Conservation (phyloP, 2,329 filamentous ascomycete genomes). For the Diaporthe australafricana region DNA sequence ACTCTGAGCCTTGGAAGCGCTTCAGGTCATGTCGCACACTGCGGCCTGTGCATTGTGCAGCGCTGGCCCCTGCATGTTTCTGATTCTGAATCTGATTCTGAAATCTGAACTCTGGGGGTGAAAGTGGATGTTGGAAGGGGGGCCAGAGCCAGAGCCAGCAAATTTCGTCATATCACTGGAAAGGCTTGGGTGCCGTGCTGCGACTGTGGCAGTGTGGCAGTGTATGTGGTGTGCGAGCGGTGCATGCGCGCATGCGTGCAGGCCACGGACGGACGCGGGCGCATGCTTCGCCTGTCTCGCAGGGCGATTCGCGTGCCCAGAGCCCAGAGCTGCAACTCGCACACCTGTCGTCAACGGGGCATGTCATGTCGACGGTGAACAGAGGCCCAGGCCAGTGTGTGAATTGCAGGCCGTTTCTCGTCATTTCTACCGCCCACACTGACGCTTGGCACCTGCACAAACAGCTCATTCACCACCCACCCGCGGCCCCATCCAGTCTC, state of each 20-base stretch:
- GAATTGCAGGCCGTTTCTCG: slow-evolving; percentile 16
- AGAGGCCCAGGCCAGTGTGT: slow-evolving; percentile 7
- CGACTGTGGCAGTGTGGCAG: slow-evolving; percentile 15
- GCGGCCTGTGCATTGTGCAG: slow-evolving; percentile 6
- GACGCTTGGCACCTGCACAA: slow-evolving; percentile 32
- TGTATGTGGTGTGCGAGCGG: not conserved
- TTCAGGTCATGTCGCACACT: slow-evolving; percentile 23
- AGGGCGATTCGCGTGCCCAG: not conserved
- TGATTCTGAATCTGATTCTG: slow-evolving; percentile 1
- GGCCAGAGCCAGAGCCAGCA: not conserved
- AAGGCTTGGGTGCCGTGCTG: slow-evolving; percentile 11
- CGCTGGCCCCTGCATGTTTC: slow-evolving; percentile 22
- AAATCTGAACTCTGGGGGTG: not conserved
- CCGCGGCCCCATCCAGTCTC: slow-evolving; percentile 11
- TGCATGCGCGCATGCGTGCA: slow-evolving; percentile 11
- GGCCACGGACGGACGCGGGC: not conserved
- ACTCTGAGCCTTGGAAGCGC: slow-evolving; percentile 14
- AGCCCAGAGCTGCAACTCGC: slow-evolving; percentile 11
- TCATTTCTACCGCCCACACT: slow-evolving; percentile 26
- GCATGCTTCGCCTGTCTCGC: slow-evolving; percentile 1
- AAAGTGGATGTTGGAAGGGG: too few species aligned
- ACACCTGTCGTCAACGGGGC: slow-evolving; percentile 10
- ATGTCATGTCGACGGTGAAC: slow-evolving; percentile 2
- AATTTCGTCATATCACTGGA: not conserved
- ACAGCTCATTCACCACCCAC: slow-evolving; percentile 30